A percentile compares a stretch with the other conserved stretches of the same genome.
These are phyloP conservation scores for Candida xiaguanensis DNA, from an alignment of 805 yeast species.

Conservation along the genomic window DNA sequence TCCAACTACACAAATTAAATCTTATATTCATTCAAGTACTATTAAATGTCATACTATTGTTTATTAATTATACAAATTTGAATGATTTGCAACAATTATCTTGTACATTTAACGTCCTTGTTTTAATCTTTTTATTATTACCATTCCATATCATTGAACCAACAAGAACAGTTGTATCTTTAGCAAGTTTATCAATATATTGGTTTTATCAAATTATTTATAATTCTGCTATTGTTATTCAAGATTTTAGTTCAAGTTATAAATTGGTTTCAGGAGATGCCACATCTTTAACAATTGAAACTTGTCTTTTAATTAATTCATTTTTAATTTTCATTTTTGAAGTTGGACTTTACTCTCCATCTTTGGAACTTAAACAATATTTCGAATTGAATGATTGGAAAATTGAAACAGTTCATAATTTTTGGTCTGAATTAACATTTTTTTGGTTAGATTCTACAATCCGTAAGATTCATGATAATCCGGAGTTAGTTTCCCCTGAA, in stretches of 20 bases:
- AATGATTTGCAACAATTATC: neutral
- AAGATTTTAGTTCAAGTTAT: slow-evolving; percentile 14
- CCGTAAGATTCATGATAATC: neutral
- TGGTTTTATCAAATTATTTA: slow-evolving; percentile 23
- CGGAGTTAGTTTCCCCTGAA: slow-evolving; percentile 14
- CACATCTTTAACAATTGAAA: slow-evolving; percentile 11
- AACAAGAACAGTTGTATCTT: slow-evolving; percentile 31
- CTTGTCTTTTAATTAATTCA: slow-evolving; percentile 13
- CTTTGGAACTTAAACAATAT: slow-evolving; percentile 7
- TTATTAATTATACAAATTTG: neutral
- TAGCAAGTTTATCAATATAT: slow-evolving; percentile 34
- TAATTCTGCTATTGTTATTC: slow-evolving; percentile 1
- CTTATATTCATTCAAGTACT: slow-evolving; percentile 1
- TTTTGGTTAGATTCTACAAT: slow-evolving; percentile 16
- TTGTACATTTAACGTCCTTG: neutral
- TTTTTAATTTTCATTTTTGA: slow-evolving; percentile 14
- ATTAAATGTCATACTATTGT: slow-evolving; percentile 1
- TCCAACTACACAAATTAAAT: slow-evolving; percentile 6
- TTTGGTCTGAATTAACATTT: slow-evolving; percentile 20
- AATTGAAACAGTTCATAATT: slow-evolving; percentile 15
- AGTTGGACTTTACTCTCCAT: slow-evolving; percentile 14
- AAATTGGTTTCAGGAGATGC: slow-evolving; percentile 12
- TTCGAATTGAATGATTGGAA: slow-evolving; percentile 26
- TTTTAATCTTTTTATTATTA: slow-evolving; percentile 17
- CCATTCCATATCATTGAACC: slow-evolving; percentile 46